Base-by-base conservation (phyloP, 2,329 filamentous ascomycete species). In the Elsinoe batatas region DNA sequence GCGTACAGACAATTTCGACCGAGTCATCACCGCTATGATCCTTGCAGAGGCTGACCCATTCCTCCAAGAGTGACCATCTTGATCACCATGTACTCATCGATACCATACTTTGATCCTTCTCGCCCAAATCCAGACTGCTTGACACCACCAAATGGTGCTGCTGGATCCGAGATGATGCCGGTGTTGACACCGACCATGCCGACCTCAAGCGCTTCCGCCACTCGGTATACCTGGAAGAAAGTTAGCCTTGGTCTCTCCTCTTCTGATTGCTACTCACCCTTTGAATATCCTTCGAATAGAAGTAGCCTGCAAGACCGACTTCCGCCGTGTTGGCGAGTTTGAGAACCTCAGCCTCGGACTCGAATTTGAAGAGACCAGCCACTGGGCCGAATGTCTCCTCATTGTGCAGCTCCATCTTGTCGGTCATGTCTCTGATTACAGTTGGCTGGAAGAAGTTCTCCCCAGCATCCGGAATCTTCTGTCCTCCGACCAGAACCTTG, bases 301-400 rank as follows among this genome's bases (percentile, higher is more conserved):
- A 95, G 74, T 97, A 97, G 0, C 88, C 91, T 0, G 91, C 93
- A 35, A 98, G 78, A 1, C 93, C 93, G 36, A 97, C 91, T 53
- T 91, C 84, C 1, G 88, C 77, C 40, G 75, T 71, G 71, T 98
- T 98, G 3, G 93, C 91, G 61, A 91, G 73, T 60, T 80, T 76
- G 30, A 97, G 82, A 4, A 95, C 93, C 65, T 97, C 91, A 54
- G 86, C 84, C 72, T 97, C 93, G 0, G 85, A 89, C 46, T 88
- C 80, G 67, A 97, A 98, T 49, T 83, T 79, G 76, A 96, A 96
- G 12, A 97, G 72, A 0, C 87, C 91, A 0, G 91, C 91, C 0
- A 97, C 87, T 2, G 93, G 93, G 0, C 93, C 93, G 68, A 98
- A 98, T 0, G 91, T 98, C 76, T 98, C 93, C 71, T 97, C 91